Evolutionary conservation across 192 early-diverging fungal genomes (phyloP), one percentile per base, ranked within the genome.

Genomic region (Linnemannia exigua): DNA sequence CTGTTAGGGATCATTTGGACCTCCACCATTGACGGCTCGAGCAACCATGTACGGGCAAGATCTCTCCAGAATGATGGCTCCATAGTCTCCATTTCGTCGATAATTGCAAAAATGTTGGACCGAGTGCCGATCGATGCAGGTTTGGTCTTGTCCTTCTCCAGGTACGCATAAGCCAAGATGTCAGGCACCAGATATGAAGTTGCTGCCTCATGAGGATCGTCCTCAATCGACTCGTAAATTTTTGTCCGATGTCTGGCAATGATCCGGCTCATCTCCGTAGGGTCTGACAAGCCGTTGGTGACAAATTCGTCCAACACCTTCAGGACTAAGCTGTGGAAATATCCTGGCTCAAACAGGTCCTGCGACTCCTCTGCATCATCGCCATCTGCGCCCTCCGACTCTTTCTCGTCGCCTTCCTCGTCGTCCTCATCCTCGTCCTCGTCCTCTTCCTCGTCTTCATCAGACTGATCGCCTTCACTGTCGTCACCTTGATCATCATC

Each of bases 281-380:
- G 74, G 52, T 86, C 84, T 1, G 84, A 50, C 0, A 86, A 84
- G 63, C 72, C 90, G 87, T 80, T 84, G 20, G 76, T 47, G 20
- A 86, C 79, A 51, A 94, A 81, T 20, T 90, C 90, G 74, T 92
- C 83, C 15, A 96, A 79, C 35, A 91, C 93, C 35, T 92, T 89
- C 31, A 87, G 17, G 22, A 95, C 91, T 50, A 93, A 90, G 0
- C 78, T 63, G 31, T 90, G 85, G 74, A 92, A 94, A 54, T 90
- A 91, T 35, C 87, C 88, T n/a, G 93, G 92, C 16, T 92, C 92
- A 70, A 95, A 95, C 17, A 95, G 84, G 63, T 87, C 79, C 66
- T 86, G 78, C 0, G 82, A 47, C 52, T 85, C 77, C 28, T 75
- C 77, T 38, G 28, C 69, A 28, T 70, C 68, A 11, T 85, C 83